phyloP scores from a whole-genome alignment of 2,329 filamentous ascomycete genomes.

The Ophiostoma ips region DNA sequence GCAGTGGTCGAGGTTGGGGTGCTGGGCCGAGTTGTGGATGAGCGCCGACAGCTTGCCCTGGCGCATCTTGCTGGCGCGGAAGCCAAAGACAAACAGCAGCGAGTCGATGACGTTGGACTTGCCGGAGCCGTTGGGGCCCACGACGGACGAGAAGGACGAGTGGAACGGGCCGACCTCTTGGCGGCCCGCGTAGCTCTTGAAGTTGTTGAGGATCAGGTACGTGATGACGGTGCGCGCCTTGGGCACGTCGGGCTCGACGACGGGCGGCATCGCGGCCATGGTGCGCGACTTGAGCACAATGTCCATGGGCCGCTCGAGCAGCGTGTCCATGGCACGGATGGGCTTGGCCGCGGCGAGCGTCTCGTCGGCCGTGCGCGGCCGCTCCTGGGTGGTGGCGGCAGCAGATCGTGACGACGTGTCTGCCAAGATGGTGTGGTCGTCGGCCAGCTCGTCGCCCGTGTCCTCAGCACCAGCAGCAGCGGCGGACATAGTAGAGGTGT shows the following conservation, averaged over 20 bases:
- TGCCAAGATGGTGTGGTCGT: background rate
- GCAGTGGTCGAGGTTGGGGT: conserved; percentile 75
- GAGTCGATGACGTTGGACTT: conserved; percentile 99
- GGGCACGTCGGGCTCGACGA: conserved; percentile 55
- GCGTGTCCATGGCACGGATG: conserved; percentile 60
- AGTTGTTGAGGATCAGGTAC: conserved; percentile 84
- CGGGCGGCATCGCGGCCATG: conserved; percentile 46
- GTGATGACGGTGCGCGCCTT: conserved; percentile 87
- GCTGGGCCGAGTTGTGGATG: conserved; percentile 88
- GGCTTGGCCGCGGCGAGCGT: conserved; percentile 47
- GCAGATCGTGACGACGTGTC: conserved; percentile 23
- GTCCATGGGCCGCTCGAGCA: conserved; percentile 82
- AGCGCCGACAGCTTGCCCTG: conserved; percentile 96
- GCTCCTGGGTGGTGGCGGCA: conserved; percentile 22
- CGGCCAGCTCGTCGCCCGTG: conserved; percentile 1
- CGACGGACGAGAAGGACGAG: conserved; percentile 91
- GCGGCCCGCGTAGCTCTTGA: conserved; percentile 94
- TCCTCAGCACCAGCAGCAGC: conserved; percentile 1
- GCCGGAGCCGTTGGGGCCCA: conserved; percentile 93
- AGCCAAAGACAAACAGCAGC: conserved; percentile 95
- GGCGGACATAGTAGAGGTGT: background rate
- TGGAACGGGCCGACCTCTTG: conserved; percentile 97
- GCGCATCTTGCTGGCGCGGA: conserved; percentile 97
- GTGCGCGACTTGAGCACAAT: conserved; percentile 80
- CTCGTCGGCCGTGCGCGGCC: conserved; percentile 46